phyloP scores from a whole-genome alignment of 148 eudicot species.

The Heliosperma pusillum region DNA sequence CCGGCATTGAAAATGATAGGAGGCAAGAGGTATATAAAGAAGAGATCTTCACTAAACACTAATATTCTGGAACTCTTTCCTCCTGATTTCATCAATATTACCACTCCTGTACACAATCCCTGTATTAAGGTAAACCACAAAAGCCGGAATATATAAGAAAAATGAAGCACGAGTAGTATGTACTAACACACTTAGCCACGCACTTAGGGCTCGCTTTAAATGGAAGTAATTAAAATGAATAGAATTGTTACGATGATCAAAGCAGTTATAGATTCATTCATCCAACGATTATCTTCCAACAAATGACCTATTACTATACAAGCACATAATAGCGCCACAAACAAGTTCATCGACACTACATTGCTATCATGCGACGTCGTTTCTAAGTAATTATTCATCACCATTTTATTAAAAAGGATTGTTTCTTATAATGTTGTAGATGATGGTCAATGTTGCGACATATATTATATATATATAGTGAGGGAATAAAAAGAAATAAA shows the following conservation, averaged over 20 bases:
- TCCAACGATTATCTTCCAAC: conserved; percentile 28
- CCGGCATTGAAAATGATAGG: not conserved
- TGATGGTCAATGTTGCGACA: not conserved
- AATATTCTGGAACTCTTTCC: not conserved
- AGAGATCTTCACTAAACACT: not conserved
- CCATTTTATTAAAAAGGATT: not conserved
- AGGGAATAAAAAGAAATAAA: not conserved
- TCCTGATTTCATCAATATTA: not conserved
- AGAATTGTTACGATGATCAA: conserved; percentile 29
- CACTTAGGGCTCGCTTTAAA: too few species aligned
- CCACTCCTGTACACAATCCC: not conserved
- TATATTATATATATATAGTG: not conserved
- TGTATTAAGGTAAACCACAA: too few species aligned
- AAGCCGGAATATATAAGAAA: too few species aligned
- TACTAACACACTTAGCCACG: too few species aligned
- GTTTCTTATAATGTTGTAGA: not conserved
- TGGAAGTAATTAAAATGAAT: not conserved
- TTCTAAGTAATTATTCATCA: conserved; percentile 8
- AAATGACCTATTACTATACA: conserved; percentile 74
- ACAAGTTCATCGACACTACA: conserved; percentile 60
- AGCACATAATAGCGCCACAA: conserved; percentile 58
- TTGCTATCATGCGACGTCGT: conserved; percentile 49
- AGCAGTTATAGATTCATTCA: conserved; percentile 72
- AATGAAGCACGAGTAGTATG: not conserved
- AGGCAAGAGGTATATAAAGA: too few species aligned